A percentile compares a stretch with the other conserved stretches of the same genome.
Conservation (phyloP, 2,329 filamentous ascomycete genomes). For the Aspergillus chevalieri region DNA sequence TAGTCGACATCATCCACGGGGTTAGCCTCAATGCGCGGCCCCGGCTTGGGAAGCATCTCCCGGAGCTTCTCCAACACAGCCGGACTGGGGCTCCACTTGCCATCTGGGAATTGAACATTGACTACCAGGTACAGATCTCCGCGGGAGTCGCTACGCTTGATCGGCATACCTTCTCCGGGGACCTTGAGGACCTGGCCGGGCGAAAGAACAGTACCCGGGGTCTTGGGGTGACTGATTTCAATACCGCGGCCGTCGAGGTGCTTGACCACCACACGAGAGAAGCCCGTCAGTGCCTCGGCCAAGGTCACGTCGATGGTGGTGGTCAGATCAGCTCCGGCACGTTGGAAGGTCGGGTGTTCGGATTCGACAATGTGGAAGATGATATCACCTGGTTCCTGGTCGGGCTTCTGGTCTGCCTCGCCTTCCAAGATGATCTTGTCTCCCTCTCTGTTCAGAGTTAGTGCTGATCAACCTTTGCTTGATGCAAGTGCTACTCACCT, state of each 20-base stretch:
- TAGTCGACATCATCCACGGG: constrained; percentile 83
- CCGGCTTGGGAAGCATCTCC: constrained; percentile 65
- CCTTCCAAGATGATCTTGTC: constrained; percentile 86
- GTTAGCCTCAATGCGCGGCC: constrained; percentile 59
- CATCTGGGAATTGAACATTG: constrained; percentile 80
- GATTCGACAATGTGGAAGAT: constrained; percentile 82
- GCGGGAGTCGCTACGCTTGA: constrained; percentile 74
- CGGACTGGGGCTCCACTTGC: constrained; percentile 74
- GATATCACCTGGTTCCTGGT: constrained; percentile 85
- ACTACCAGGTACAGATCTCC: constrained; percentile 85
- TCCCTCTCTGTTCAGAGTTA: constrained; percentile 51
- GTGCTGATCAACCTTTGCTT: not conserved
- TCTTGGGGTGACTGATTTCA: constrained; percentile 66
- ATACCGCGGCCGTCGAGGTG: constrained; percentile 94
- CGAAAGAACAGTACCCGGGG: constrained; percentile 71
- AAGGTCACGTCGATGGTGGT: constrained; percentile 76
- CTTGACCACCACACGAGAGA: constrained; percentile 81
- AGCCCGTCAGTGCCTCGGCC: constrained; percentile 77
- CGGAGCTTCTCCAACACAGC: constrained; percentile 63
- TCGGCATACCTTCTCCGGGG: constrained; percentile 85
- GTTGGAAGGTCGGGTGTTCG: constrained; percentile 72
- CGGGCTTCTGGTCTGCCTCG: constrained; percentile 87
- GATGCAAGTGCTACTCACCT: constrained; percentile 40
- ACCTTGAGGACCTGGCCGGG: constrained; percentile 84
- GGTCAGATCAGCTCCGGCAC: constrained; percentile 76